phyloP scores from a whole-genome alignment of 495 filamentous ascomycete genomes.

The Parathielavia appendiculata region DNA sequence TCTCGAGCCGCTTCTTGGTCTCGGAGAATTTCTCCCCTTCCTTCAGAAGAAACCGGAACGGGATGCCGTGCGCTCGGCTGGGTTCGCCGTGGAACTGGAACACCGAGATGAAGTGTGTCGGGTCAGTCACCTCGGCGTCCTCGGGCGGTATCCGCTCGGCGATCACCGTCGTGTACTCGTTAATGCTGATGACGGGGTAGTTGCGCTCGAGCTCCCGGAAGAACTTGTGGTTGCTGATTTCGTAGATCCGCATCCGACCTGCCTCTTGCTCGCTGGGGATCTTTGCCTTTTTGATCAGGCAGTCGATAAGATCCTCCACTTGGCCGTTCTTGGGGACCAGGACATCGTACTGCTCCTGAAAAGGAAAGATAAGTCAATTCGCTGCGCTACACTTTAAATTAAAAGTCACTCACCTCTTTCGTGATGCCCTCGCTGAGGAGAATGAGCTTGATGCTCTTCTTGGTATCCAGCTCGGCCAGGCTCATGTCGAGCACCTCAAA shows the following conservation, averaged over 20 bases:
- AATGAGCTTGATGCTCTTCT: constrained; percentile 74
- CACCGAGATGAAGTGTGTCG: constrained; percentile 61
- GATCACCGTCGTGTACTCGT: constrained; percentile 78
- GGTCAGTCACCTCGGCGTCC: constrained; percentile 54
- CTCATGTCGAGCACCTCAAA: constrained; percentile 94
- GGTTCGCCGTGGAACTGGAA: constrained; percentile 91
- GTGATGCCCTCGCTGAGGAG: constrained; percentile 84
- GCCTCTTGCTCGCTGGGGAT: constrained; percentile 65
- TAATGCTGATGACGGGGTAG: constrained; percentile 64
- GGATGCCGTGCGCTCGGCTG: constrained; percentile 67
- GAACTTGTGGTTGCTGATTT: constrained; percentile 71
- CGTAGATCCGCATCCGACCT: constrained; percentile 66
- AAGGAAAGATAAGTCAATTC: constrained; percentile 16
- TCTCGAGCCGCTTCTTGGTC: constrained; percentile 84
- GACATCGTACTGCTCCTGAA: constrained; percentile 66
- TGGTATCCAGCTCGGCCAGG: constrained; percentile 84
- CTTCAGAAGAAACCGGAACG: constrained; percentile 86
- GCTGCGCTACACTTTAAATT: neutral
- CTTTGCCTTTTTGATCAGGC: constrained; percentile 71
- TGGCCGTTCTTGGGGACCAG: constrained; percentile 78
- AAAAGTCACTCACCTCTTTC: constrained; percentile 62
- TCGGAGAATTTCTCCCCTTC: constrained; percentile 85
- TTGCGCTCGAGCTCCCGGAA: constrained; percentile 64
- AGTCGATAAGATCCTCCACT: constrained; percentile 67
- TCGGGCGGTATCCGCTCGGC: constrained; percentile 79